Conservation (phyloP, 768 basidiomycete genomes). For the Podaxis sp. region DNA sequence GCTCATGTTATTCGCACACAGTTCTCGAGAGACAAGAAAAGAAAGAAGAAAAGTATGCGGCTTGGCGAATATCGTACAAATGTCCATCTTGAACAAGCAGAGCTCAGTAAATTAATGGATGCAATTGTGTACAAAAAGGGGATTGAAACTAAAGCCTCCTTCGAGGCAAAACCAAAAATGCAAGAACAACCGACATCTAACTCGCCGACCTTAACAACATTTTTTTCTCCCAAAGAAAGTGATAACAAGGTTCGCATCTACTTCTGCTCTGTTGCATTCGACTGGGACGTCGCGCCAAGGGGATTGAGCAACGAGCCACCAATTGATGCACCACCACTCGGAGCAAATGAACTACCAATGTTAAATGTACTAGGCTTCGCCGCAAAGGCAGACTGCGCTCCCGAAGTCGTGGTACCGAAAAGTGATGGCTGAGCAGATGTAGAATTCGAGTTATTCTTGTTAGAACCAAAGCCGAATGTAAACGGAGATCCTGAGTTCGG, state of each 20-base stretch:
- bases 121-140: background rate
- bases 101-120: slow-evolving; percentile 4
- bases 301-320: background rate
- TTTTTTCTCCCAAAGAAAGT: background rate
- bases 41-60: background rate
- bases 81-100: background rate
- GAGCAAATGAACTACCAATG: background rate
- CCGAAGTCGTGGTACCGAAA: background rate
- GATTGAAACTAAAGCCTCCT: background rate
- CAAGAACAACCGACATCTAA: background rate
- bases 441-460: background rate
- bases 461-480: background rate
- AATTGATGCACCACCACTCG: background rate
- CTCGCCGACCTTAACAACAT: background rate
- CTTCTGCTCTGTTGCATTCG: slow-evolving; percentile 2
- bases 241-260: background rate
- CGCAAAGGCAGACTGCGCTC: background rate
- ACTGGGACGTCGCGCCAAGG: background rate
- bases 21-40: background rate
- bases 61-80: slow-evolving; percentile 4
- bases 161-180: background rate
- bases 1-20: background rate
- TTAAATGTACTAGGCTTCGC: background rate
- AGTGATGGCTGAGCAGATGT: background rate
- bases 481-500: background rate